phyloP scores from a whole-genome alignment of 2,329 filamentous ascomycete genomes.

The Penicillium griseofulvum region DNA sequence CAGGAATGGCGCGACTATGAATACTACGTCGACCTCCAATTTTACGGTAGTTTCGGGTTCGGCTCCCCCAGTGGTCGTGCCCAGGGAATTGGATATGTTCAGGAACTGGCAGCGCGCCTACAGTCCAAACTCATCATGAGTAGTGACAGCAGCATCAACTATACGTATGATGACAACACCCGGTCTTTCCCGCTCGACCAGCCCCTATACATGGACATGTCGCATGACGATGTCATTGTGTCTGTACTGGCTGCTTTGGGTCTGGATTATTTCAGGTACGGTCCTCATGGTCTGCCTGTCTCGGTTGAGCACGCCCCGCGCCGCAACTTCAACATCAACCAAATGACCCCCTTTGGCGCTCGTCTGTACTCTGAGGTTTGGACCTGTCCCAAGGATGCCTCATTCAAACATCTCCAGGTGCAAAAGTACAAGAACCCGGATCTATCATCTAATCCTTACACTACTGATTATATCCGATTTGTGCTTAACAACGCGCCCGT shows the following conservation, averaged over 20 bases:
- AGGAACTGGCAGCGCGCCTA: constrained; percentile 51
- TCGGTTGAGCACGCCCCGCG: constrained; percentile 40
- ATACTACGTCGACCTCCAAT: constrained; percentile 52
- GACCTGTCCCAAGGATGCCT: constrained; percentile 40
- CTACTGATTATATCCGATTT: constrained; percentile 27
- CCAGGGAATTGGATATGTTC: constrained; percentile 53
- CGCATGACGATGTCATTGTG: constrained; percentile 53
- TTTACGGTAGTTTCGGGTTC: constrained; percentile 44
- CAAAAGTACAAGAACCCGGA: constrained; percentile 34
- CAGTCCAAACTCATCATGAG: constrained; percentile 46
- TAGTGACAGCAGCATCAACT: constrained; percentile 53
- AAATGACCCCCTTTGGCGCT: constrained; percentile 55
- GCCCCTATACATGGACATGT: constrained; percentile 53
- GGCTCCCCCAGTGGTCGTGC: constrained; percentile 53
- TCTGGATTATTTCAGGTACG: constrained; percentile 50
- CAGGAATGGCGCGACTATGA: constrained; percentile 56
- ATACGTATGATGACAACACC: constrained; percentile 46
- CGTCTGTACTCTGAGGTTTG: constrained; percentile 56
- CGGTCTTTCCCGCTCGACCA: constrained; percentile 47
- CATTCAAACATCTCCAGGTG: constrained; percentile 36
- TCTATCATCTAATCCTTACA: constrained; percentile 10
- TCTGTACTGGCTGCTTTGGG: constrained; percentile 51
- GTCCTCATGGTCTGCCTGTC: constrained; percentile 22
- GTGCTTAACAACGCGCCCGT: constrained; percentile 30
- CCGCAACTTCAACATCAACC: constrained; percentile 51